Conservation (phyloP, 2,329 filamentous ascomycete species). For the Colletotrichum sp. region DNA sequence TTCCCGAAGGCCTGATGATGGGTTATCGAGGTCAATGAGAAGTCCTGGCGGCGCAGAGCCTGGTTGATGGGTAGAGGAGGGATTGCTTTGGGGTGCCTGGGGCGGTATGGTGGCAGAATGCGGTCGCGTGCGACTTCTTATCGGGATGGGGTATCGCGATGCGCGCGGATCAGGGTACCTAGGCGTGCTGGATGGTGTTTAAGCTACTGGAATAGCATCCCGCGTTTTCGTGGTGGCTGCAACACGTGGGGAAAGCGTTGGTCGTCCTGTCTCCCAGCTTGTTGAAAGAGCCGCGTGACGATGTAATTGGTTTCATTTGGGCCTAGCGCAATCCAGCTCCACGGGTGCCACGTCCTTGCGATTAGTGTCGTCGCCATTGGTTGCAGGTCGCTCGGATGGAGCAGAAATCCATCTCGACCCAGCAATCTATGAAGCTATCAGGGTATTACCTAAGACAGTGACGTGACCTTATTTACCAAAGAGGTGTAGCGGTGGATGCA, state of each 20-base stretch:
- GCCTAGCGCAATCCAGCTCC: conserved; percentile 18
- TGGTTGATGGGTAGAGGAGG: conserved; percentile 24
- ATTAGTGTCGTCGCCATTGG: conserved; percentile 14
- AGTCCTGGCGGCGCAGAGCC: conserved; percentile 13
- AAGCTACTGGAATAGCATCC: conserved; percentile 15
- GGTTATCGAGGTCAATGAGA: conserved; percentile 13
- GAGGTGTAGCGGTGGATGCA: background rate
- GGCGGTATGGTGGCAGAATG: conserved; percentile 18
- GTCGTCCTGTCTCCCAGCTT: conserved; percentile 17
- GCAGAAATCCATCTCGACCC: background rate
- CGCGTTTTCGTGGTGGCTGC: conserved; percentile 13
- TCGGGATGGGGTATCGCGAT: conserved; percentile 12
- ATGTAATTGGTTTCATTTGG: conserved; percentile 19
- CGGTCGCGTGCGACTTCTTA: conserved; percentile 10
- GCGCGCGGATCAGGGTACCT: background rate
- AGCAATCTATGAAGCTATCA: background rate
- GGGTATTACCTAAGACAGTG: background rate
- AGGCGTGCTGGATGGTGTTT: background rate
- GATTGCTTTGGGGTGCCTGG: conserved; percentile 6
- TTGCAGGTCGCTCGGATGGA: background rate
- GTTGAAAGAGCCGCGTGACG: conserved; percentile 17
- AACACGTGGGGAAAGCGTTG: conserved; percentile 22
- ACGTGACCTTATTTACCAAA: background rate
- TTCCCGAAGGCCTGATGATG: conserved; percentile 17
- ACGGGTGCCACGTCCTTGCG: conserved; percentile 7